A percentile compares a stretch with the other conserved stretches of the same genome.
Conservation (phyloP, 208 protist species). For the Leishmania aethiopica region DNA sequence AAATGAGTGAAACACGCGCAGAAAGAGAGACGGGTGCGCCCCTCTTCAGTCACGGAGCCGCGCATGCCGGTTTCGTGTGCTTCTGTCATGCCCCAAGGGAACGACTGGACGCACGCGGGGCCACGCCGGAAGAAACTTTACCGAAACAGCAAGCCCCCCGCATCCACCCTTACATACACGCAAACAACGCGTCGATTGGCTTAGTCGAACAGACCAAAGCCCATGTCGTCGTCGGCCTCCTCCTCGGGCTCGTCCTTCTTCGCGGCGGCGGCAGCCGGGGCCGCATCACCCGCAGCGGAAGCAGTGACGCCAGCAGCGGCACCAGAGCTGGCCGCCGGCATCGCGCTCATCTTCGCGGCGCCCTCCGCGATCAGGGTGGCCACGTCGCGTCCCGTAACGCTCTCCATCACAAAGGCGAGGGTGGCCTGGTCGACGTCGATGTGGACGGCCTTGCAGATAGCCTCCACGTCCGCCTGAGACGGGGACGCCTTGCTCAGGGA, state of each 20-base stretch:
- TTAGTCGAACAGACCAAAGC: slow-evolving; percentile 70
- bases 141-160: too few relatives aligned
- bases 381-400: slow-evolving; percentile 76
- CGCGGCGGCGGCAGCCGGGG: slow-evolving; percentile 39
- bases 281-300: slow-evolving; percentile 36
- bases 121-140: too few relatives aligned
- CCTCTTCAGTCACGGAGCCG: too few relatives aligned
- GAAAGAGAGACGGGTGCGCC: too few relatives aligned
- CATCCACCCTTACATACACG: too few relatives aligned
- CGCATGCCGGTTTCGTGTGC: background rate
- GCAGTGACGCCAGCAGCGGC: slow-evolving; percentile 38
- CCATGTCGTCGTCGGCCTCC: slow-evolving; percentile 91
- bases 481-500: slow-evolving; percentile 80
- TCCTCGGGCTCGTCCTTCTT: slow-evolving; percentile 77
- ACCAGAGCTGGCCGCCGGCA: slow-evolving; percentile 42
- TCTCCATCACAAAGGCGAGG: slow-evolving; percentile 85
- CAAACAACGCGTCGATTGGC: background rate
- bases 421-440: slow-evolving; percentile 69
- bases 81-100: background rate
- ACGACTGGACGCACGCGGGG: background rate
- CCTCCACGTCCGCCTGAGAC: slow-evolving; percentile 78
- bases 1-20: too few relatives aligned
- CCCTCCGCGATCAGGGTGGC: slow-evolving; percentile 79
- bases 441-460: slow-evolving; percentile 84
- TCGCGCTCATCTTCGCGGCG: slow-evolving; percentile 77